phyloP scores from a whole-genome alignment of 257 asterid species.

The Nyctanthes arbortristis region DNA sequence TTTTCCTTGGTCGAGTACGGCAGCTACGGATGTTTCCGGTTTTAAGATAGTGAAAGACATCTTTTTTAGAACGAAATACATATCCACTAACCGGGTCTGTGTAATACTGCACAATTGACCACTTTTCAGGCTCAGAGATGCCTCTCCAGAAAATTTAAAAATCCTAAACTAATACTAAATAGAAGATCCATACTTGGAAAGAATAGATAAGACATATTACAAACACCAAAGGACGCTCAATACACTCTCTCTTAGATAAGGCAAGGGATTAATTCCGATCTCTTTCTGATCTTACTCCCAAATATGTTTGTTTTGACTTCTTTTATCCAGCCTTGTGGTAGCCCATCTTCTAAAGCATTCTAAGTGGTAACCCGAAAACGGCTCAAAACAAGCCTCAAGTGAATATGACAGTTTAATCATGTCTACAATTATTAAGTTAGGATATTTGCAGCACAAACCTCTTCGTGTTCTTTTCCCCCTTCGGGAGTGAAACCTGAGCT shows the following conservation, averaged over 20 bases:
- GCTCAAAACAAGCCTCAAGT: not conserved
- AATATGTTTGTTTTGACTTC: constrained; percentile 44
- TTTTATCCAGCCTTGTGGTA: constrained; percentile 80
- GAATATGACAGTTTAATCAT: constrained; percentile 12
- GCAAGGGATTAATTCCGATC: constrained; percentile 46
- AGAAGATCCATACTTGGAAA: not conserved
- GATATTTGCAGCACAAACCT: constrained; percentile 36
- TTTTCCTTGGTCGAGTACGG: constrained; percentile 45
- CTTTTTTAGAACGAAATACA: constrained; percentile 60
- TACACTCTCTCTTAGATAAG: not conserved
- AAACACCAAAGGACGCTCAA: constrained; percentile 4
- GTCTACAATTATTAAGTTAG: constrained; percentile 17
- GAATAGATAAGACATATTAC: constrained; percentile 1
- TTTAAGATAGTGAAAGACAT: constrained; percentile 58
- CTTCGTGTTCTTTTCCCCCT: constrained; percentile 24
- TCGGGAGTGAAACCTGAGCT: constrained; percentile 9
- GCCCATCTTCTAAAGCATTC: constrained; percentile 37
- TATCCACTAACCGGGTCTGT: constrained; percentile 64
- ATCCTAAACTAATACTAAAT: constrained; percentile 1
- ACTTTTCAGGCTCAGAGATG: constrained; percentile 22
- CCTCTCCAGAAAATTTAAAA: not conserved
- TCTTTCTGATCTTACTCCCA: constrained; percentile 41
- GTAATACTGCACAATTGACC: constrained; percentile 50
- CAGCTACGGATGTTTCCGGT: constrained; percentile 53
- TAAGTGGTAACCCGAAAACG: constrained; percentile 34